A percentile compares a stretch with the other conserved stretches of the same genome.
Conservation (phyloP, 1,284 basidiomycete genomes). For the Ganoderma lucidum region DNA sequence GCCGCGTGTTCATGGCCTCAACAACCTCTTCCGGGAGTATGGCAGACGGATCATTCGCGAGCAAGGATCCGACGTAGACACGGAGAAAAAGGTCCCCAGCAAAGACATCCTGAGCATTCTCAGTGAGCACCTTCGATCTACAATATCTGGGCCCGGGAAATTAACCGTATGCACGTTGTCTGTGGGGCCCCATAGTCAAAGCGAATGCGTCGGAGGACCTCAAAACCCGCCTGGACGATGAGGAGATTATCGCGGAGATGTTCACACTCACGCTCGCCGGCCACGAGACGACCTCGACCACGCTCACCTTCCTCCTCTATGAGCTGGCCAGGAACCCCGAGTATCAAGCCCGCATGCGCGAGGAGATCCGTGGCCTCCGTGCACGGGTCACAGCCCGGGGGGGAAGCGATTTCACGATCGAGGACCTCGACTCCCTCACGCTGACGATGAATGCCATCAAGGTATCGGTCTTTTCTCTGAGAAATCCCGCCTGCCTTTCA, state of each 20-base stretch:
- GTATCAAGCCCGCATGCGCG: constrained; percentile 37
- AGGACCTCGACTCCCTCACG: constrained; percentile 43
- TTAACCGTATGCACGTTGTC: background rate
- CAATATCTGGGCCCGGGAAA: background rate
- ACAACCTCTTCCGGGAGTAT: constrained; percentile 31
- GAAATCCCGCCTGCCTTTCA: background rate
- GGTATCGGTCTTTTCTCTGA: constrained; percentile 9
- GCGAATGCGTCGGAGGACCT: constrained; percentile 58
- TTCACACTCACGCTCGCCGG: constrained; percentile 44
- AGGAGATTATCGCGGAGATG: constrained; percentile 60
- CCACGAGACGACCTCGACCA: constrained; percentile 38
- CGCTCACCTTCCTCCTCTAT: constrained; percentile 40
- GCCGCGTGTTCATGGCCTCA: constrained; percentile 35
- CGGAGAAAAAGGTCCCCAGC: constrained; percentile 24
- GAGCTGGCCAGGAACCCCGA: constrained; percentile 41
- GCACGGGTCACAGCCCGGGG: constrained; percentile 32
- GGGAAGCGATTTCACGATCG: constrained; percentile 36
- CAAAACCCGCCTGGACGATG: constrained; percentile 52
- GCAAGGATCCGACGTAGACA: constrained; percentile 16
- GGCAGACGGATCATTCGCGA: constrained; percentile 36
- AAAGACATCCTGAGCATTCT: constrained; percentile 52
- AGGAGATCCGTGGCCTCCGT: constrained; percentile 40
- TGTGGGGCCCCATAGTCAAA: constrained; percentile 48
- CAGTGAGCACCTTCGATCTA: constrained; percentile 35
- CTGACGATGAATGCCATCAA: constrained; percentile 27